Base-by-base conservation (phyloP, 2,329 filamentous ascomycete species). In the Aspergillus versicolor region DNA sequence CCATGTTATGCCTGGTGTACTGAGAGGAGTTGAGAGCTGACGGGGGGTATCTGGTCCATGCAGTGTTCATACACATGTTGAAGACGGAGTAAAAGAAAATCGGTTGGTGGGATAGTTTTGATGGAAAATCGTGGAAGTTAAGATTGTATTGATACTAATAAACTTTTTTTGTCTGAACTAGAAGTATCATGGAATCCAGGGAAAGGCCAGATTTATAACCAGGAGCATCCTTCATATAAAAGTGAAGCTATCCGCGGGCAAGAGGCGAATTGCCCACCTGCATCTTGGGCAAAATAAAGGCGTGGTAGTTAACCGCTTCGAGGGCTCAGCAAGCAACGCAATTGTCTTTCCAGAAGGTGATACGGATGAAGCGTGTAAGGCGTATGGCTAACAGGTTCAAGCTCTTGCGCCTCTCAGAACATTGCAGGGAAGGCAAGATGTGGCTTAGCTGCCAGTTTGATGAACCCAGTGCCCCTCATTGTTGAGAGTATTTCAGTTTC, bases 1-100 rank as follows among this genome's bases (percentile, higher is more conserved):
- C 17, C 58, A 54, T 61, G 9, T 56, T 40, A 15, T 30, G 57
- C 5, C 27, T 34, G 27, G 11, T 13, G 27, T 19, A 47, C 5
- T 47, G n/a, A 27, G 21, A 11, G 17, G 8, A 6, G 3, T 22
- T 3, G n/a, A 5, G 4, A 30, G 22, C 24, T 13, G 22, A 15
- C 6, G 44, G 17, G 2, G 3, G 27, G 34, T n/a, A n/a, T 27
- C 3, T 17, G 9, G 15, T 34, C 9, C 5, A 17, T 27, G 4
- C 1, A 34, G 17, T 11, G 27, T 30, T 40, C 15, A 40, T n/a
- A 5, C 17, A 34, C 27, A 37, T 37, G 15, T 37, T 47, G 30
- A n/a, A 19, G 17, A 17, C 21, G n/a, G 17, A 42, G 40, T 37
- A 2, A 7, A 17, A 21, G 3, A 11, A 4, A 42, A 17, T 11